Evolutionary conservation across 805 yeast species (phyloP).

Genomic region (Saturnispora besseyi): DNA sequence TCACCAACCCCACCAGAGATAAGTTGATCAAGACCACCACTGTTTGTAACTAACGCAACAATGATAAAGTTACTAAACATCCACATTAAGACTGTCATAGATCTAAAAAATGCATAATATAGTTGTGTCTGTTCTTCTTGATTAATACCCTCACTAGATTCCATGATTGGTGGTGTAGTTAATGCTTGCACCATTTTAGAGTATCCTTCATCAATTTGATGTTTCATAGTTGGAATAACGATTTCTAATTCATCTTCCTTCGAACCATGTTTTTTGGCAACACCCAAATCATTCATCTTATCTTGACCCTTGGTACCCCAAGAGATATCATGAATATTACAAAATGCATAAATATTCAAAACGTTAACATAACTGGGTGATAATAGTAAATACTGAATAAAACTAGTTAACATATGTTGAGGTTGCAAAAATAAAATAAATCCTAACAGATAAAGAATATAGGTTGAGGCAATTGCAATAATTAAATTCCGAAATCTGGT

Average conservation of each 20-base stretch:
- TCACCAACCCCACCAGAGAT: conserved; percentile 16
- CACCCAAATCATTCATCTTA: conserved; percentile 67
- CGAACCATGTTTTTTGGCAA: conserved; percentile 50
- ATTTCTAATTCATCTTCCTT: conserved; percentile 58
- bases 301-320: conserved; percentile 96
- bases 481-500: conserved; percentile 76
- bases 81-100: conserved; percentile 86
- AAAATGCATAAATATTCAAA: conserved; percentile 87
- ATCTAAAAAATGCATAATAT: conserved; percentile 85
- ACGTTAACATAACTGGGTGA: conserved; percentile 90
- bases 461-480: conserved; percentile 80
- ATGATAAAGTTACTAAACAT: conserved; percentile 76
- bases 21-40: conserved; percentile 63
- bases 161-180: conserved; percentile 26
- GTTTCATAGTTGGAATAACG: conserved; percentile 65
- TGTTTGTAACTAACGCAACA: conserved; percentile 72
- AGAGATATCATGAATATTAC: conserved; percentile 91
- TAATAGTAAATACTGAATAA: conserved; percentile 70
- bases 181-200: conserved; percentile 53
- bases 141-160: conserved; percentile 15
- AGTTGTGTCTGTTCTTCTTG: conserved; percentile 50
- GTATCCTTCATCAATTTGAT: conserved; percentile 71
- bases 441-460: conserved; percentile 67
- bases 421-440: conserved; percentile 83
- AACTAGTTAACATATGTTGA: conserved; percentile 84